Conservation (phyloP, 352 stramenopile genomes). For the Globisporangium heterothallicum region DNA sequence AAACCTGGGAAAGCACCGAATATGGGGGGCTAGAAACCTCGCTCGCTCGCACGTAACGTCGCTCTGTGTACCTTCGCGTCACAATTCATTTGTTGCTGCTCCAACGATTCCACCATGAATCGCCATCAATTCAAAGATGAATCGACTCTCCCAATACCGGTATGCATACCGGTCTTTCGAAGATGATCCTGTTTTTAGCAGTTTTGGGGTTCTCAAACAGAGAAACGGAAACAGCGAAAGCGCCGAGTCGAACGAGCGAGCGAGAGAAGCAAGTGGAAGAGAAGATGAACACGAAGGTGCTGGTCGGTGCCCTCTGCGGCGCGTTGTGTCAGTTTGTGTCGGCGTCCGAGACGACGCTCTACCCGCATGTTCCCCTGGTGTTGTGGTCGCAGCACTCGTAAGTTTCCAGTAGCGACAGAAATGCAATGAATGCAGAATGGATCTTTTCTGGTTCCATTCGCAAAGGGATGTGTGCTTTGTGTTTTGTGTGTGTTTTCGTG, state of each 20-base stretch:
- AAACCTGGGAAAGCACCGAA: too few species aligned
- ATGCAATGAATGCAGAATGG: neutral
- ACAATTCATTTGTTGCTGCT: slow-evolving; percentile 8
- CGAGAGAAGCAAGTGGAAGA: slow-evolving; percentile 8
- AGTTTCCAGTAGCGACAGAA: slow-evolving; percentile 14
- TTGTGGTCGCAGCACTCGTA: slow-evolving; percentile 66
- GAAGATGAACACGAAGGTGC: slow-evolving; percentile 20
- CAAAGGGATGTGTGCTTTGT: too few species aligned
- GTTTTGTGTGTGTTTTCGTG: too few species aligned
- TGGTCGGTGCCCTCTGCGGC: slow-evolving; percentile 14
- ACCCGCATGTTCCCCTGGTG: slow-evolving; percentile 51
- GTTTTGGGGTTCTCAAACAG: too few species aligned
- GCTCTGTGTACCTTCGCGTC: neutral
- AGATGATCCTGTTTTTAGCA: slow-evolving; percentile 1
- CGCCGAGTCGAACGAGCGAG: slow-evolving; percentile 8
- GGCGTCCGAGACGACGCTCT: slow-evolving; percentile 19
- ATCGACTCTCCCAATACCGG: neutral
- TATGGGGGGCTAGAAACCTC: too few species aligned
- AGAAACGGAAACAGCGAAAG: slow-evolving; percentile 15
- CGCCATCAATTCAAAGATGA: slow-evolving; percentile 1
- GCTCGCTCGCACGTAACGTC: too few species aligned
- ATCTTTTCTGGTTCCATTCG: slow-evolving; percentile 7
- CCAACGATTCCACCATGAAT: neutral
- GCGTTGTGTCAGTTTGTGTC: slow-evolving; percentile 20
- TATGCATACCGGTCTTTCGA: neutral